Conservation (phyloP, 768 basidiomycete genomes). For the Boletus rex-veris region DNA sequence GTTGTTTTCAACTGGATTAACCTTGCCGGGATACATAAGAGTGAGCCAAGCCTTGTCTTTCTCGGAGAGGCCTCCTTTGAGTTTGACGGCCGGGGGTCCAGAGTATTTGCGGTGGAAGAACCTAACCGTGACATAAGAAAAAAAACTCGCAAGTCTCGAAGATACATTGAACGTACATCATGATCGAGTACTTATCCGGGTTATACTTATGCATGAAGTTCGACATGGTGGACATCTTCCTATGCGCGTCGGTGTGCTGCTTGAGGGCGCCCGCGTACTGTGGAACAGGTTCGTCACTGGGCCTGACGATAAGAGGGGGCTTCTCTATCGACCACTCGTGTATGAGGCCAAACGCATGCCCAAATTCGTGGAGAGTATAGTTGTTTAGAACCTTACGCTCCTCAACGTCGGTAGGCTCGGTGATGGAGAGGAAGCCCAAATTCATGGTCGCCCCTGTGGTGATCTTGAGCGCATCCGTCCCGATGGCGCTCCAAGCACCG, state of each 20-base stretch:
- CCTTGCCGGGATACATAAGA: not conserved
- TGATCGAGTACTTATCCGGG: not conserved
- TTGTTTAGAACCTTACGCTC: no score
- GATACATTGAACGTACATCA: not conserved
- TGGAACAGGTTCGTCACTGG: accelerated
- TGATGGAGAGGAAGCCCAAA: not conserved
- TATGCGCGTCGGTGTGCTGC: no score
- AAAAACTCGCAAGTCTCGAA: not conserved
- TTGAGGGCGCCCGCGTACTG: no score
- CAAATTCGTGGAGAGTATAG: not conserved
- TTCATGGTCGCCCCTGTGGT: not conserved
- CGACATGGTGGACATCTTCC: no score
- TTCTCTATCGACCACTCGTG: no score
- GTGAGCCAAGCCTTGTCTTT: not conserved
- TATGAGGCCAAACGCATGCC: not conserved
- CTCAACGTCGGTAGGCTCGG: not conserved
- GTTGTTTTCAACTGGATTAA: not conserved
- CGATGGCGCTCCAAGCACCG: not conserved
- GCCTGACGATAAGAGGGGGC: no score
- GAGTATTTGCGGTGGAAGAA: not conserved
- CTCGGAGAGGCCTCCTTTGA: not conserved
- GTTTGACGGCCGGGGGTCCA: not conserved
- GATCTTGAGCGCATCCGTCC: not conserved
- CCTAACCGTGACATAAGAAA: not conserved
- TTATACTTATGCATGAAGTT: no score